Evolutionary conservation across 371 early-diverging fungal species (phyloP).

Genomic region (Zancudomyces culisetae): DNA sequence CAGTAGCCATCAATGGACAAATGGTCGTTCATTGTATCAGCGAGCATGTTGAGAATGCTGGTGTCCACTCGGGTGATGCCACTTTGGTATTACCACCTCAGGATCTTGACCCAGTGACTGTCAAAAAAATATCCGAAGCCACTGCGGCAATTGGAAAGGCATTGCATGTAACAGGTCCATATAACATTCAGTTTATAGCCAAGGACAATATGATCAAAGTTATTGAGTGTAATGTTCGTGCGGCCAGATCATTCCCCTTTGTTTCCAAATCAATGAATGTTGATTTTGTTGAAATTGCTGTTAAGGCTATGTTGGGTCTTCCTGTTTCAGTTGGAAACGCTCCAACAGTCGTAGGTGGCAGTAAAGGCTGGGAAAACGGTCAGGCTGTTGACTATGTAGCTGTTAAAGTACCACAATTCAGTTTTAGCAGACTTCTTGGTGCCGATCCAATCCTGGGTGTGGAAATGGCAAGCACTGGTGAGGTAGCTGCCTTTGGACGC

Average conservation of each 20-base stretch:
- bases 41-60: constrained; percentile 92
- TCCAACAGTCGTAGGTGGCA: too few relatives aligned
- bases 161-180: constrained; percentile 89
- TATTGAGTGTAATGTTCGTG: constrained; percentile 92
- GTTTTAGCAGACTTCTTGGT: constrained; percentile 79
- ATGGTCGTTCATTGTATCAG: constrained; percentile 72
- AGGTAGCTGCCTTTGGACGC: constrained; percentile 91
- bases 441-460: constrained; percentile 93
- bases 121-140: constrained; percentile 63
- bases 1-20: constrained; percentile 77
- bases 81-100: constrained; percentile 82
- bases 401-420: constrained; percentile 93
- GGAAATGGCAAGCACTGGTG: constrained; percentile 97
- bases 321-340: not conserved
- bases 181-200: constrained; percentile 92
- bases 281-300: constrained; percentile 84
- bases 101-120: constrained; percentile 73
- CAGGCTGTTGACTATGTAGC: constrained; percentile 45
- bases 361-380: constrained; percentile 18
- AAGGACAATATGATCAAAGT: constrained; percentile 90
- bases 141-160: constrained; percentile 78
- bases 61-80: constrained; percentile 94
- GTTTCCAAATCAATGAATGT: constrained; percentile 80
- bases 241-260: constrained; percentile 88
- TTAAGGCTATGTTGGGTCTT: constrained; percentile 63